phyloP scores from a whole-genome alignment of 352 stramenopile species.

The Phytophthora macrochlamydospora region DNA sequence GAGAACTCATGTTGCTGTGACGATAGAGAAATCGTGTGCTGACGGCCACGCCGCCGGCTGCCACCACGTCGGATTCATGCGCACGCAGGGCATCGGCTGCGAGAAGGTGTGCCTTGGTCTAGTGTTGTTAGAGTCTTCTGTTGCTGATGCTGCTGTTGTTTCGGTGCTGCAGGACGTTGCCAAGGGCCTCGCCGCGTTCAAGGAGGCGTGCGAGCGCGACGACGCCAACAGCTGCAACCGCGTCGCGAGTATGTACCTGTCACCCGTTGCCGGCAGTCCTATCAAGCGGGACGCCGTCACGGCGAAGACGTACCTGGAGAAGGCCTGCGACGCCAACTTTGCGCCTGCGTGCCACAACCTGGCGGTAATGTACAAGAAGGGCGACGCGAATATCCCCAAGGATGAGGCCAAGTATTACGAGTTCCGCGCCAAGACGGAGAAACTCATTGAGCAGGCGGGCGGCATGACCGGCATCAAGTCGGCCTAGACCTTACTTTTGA shows the following conservation, averaged over 20 bases:
- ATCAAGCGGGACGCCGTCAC: constrained; percentile 55
- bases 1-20: not conserved
- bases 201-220: constrained; percentile 74
- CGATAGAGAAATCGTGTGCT: constrained; percentile 77
- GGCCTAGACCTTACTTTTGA: constrained; percentile 8
- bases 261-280: constrained; percentile 29
- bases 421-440: constrained; percentile 77
- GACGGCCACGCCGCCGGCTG: constrained; percentile 75
- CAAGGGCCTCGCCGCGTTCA: constrained; percentile 75
- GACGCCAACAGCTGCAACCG: constrained; percentile 86
- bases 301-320: constrained; percentile 75
- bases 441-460: constrained; percentile 78
- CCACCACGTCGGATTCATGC: constrained; percentile 88
- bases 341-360: constrained; percentile 89
- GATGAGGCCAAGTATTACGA: constrained; percentile 71
- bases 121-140: not conserved
- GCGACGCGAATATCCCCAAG: constrained; percentile 71
- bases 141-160: not conserved
- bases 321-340: constrained; percentile 85
- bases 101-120: constrained; percentile 50
- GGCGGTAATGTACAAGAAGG: constrained; percentile 90
- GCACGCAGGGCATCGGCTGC: constrained; percentile 69
- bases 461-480: constrained; percentile 56
- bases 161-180: constrained; percentile 44
- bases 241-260: constrained; percentile 78